Evolutionary conservation across 2,329 filamentous ascomycete species (phyloP).

Genomic region (Leptographium flavum): DNA sequence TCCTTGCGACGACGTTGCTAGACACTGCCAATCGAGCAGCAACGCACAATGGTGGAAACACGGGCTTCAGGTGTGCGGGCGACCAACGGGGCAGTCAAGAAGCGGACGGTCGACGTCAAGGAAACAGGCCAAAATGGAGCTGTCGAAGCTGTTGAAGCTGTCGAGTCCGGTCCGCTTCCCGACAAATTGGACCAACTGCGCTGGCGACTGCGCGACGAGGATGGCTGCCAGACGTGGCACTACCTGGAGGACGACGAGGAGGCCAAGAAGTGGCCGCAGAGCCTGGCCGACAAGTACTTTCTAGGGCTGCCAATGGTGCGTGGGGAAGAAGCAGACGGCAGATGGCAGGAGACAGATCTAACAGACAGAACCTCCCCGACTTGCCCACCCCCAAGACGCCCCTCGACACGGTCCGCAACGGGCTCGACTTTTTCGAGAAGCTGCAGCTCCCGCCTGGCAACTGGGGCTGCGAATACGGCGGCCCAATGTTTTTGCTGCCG

Average conservation of each 20-base stretch:
- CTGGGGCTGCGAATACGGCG: constrained; percentile 96
- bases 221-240: constrained; percentile 84
- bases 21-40: not conserved
- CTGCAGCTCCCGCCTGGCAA: constrained; percentile 81
- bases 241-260: constrained; percentile 68
- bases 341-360: too few species aligned
- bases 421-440: constrained; percentile 74
- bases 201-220: constrained; percentile 76
- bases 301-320: constrained; percentile 64
- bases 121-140: constrained; percentile 13
- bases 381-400: constrained; percentile 59
- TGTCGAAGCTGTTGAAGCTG: too few species aligned
- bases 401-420: constrained; percentile 67
- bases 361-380: constrained; percentile 59
- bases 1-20: too few species aligned
- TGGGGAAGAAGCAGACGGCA: constrained; percentile 5
- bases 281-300: constrained; percentile 76
- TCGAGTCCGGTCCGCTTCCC: constrained; percentile 4
- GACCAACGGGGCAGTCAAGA: constrained; percentile 20
- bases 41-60: constrained; percentile 9
- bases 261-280: constrained; percentile 68
- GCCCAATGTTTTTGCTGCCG: constrained; percentile 88
- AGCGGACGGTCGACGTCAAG: constrained; percentile 22
- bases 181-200: constrained; percentile 61
- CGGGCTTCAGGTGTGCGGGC: constrained; percentile 18